Percentiles rank a stretch among this genome's conserved stretches.
phyloP scores from a whole-genome alignment of 2,329 filamentous ascomycete genomes.

The Colletotrichum tanaceti region DNA sequence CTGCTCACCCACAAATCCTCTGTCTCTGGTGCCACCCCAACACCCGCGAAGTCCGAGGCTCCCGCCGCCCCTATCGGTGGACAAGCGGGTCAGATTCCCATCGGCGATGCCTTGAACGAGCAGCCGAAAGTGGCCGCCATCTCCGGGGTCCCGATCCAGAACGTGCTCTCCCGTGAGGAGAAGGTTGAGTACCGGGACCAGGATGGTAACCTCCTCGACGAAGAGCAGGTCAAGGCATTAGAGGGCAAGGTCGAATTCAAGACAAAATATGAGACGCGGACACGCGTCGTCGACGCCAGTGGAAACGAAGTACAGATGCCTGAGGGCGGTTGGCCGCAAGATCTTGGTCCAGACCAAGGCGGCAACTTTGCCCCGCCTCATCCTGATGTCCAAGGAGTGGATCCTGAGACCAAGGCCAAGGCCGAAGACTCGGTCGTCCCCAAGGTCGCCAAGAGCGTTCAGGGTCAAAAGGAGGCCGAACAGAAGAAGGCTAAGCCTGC shows the following conservation, averaged over 20 bases:
- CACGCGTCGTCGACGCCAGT: constrained; percentile 80
- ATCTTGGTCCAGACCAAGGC: constrained; percentile 44
- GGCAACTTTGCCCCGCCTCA: constrained; percentile 67
- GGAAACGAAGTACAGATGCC: constrained; percentile 78
- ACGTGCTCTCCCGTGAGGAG: constrained; percentile 73
- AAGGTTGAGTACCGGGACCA: constrained; percentile 95
- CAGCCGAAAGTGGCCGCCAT: constrained; percentile 51
- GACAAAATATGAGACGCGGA: constrained; percentile 95
- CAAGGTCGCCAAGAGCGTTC: constrained; percentile 61
- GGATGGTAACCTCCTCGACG: constrained; percentile 86
- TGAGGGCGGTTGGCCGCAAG: constrained; percentile 53
- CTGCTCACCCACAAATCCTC: constrained; percentile 27
- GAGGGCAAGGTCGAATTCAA: constrained; percentile 95
- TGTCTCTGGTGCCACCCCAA: constrained; percentile 22
- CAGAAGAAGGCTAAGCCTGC: constrained; percentile 69
- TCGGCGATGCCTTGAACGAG: constrained; percentile 45
- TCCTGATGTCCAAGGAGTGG: constrained; percentile 70
- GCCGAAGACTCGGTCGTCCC: constrained; percentile 54
- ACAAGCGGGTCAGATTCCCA: constrained; percentile 45
- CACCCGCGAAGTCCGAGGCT: constrained; percentile 31
- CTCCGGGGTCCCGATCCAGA: constrained; percentile 63
- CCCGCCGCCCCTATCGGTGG: constrained; percentile 29
- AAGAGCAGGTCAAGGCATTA: constrained; percentile 84
- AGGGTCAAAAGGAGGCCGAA: constrained; percentile 69
- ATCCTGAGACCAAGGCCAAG: constrained; percentile 66